Evolutionary conservation across 164 flowering plant genomes (phyloP).

Genomic region (Sedum album): DNA sequence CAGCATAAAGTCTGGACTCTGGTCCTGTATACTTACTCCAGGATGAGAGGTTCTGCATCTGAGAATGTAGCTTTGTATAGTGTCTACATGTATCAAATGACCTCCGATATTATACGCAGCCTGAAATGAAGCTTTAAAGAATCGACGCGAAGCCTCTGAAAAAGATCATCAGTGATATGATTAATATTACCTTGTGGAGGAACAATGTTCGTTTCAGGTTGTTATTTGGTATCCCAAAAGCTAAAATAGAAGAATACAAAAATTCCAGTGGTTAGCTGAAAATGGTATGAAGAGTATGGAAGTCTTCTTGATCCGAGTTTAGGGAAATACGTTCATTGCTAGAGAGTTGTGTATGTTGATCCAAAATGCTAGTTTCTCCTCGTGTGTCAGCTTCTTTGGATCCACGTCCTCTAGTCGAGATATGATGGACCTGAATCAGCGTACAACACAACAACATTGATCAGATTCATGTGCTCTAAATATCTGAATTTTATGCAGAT

Average conservation of each 20-base stretch:
- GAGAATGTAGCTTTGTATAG: not conserved
- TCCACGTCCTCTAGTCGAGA: not conserved
- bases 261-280: not conserved
- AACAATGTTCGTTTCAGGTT: not conserved
- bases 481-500: not conserved
- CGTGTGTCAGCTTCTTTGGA: not conserved
- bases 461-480: not conserved
- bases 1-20: not conserved
- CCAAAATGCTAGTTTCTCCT: not conserved
- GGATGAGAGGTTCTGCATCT: not conserved
- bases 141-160: not conserved
- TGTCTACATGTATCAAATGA: not conserved
- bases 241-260: not conserved
- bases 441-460: not conserved
- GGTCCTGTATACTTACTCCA: not conserved
- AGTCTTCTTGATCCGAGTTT: not conserved
- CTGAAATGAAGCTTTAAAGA: not conserved
- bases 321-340: not conserved
- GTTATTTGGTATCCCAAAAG: not conserved
- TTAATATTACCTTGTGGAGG: not conserved
- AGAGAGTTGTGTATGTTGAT: not conserved
- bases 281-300: not conserved
- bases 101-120: not conserved
- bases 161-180: not conserved
- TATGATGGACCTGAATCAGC: not conserved